Evolutionary conservation across 2,329 filamentous ascomycete species (phyloP).

Genomic region (Pseudocercospora cruenta): DNA sequence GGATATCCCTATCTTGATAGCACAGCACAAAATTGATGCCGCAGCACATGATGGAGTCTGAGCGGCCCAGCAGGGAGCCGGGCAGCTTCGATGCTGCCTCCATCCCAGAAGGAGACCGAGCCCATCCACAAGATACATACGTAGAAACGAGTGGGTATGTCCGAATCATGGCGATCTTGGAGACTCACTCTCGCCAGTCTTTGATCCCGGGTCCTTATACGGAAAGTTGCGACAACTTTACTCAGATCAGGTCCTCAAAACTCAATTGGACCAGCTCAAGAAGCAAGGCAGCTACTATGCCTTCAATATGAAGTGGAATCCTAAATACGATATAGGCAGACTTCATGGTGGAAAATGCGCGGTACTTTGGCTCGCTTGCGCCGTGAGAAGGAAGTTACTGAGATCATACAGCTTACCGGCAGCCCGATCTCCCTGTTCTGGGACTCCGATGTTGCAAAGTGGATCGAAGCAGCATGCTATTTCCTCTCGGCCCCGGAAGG

Average conservation of each 20-base stretch:
- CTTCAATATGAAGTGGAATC: constrained; percentile 12
- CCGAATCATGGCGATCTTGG: neutral
- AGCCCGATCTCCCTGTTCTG: constrained; percentile 50
- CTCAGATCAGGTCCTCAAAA: constrained; percentile 4
- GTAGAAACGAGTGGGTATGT: constrained; percentile 5
- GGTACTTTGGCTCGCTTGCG: neutral
- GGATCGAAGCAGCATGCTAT: constrained; percentile 66
- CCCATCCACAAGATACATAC: constrained; percentile 11
- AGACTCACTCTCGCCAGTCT: constrained; percentile 1
- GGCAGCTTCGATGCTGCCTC: neutral
- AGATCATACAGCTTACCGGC: constrained; percentile 3
- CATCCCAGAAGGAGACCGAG: neutral
- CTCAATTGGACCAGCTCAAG: constrained; percentile 9
- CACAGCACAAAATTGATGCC: neutral
- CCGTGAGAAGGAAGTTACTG: neutral
- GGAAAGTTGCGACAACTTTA: constrained; percentile 7
- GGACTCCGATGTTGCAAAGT: constrained; percentile 62
- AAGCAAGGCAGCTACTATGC: constrained; percentile 11
- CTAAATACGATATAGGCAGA: constrained; percentile 11
- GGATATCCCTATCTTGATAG: neutral
- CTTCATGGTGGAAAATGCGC: constrained; percentile 7
- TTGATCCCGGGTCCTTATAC: constrained; percentile 7
- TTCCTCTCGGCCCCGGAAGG: constrained; percentile 36
- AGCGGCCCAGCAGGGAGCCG: neutral
- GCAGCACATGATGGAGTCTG: neutral